phyloP scores from a whole-genome alignment of 1,284 basidiomycete genomes.

The Naganishia cerealis region DNA sequence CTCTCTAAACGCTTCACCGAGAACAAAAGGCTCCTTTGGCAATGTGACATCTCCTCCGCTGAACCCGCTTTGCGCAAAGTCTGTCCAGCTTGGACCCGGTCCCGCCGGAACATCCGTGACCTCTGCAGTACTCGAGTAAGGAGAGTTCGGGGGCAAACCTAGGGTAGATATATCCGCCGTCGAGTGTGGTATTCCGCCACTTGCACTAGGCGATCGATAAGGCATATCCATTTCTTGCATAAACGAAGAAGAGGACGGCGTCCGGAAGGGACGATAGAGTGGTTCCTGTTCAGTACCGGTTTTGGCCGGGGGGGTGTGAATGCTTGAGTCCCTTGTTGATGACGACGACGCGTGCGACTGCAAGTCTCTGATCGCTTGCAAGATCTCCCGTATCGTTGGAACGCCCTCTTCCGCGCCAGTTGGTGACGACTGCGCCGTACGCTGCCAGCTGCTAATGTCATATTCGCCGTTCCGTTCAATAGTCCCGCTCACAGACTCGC shows the following conservation, averaged over 20 bases:
- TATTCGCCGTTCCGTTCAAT: not conserved
- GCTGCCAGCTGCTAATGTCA: not conserved
- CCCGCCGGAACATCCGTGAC: not conserved
- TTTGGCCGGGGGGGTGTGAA: conserved; percentile 1
- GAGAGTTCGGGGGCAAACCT: not conserved
- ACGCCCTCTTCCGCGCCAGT: not conserved
- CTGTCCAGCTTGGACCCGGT: conserved; percentile 14
- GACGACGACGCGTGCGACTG: not conserved
- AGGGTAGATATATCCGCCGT: not conserved
- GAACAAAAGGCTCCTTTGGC: conserved; percentile 16
- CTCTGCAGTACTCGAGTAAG: not conserved
- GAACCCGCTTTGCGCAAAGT: conserved; percentile 23
- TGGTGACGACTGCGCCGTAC: not conserved
- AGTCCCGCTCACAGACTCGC: not conserved
- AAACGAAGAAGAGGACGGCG: conserved; percentile 20
- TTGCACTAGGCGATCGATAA: not conserved
- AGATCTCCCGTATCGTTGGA: not conserved
- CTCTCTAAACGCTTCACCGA: conserved; percentile 22
- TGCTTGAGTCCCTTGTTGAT: not conserved
- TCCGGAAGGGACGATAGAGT: conserved; percentile 24
- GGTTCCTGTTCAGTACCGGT: not conserved
- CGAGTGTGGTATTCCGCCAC: not conserved
- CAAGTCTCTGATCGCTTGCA: conserved; percentile 7
- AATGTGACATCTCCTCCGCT: not conserved
- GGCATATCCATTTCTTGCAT: conserved; percentile 13